Evolutionary conservation across 148 eudicot genomes (phyloP).

Genomic region (Chenopodium quinoa): DNA sequence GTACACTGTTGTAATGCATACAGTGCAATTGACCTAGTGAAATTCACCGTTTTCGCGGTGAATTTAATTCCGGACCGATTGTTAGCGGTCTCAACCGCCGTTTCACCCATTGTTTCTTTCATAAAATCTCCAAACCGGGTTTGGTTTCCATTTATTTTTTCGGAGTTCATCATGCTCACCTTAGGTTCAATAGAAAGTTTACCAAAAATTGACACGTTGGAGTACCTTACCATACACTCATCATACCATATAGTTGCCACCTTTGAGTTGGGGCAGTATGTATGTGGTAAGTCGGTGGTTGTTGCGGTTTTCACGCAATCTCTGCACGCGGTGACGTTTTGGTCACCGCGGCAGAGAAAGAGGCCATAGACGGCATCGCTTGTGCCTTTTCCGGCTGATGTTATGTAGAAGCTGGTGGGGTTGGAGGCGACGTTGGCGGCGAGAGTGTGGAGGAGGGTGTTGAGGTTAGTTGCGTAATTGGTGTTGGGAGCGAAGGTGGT

Average conservation of each 20-base stretch:
- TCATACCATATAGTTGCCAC: slow-evolving; percentile 34
- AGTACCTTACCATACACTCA: slow-evolving; percentile 41
- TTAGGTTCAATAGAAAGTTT: neutral
- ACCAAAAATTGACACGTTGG: slow-evolving; percentile 16
- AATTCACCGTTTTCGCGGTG: neutral
- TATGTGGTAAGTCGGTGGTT: slow-evolving; percentile 8
- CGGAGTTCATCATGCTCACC: neutral
- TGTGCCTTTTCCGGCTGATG: slow-evolving; percentile 27
- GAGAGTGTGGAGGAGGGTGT: slow-evolving; percentile 38
- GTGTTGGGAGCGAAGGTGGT: slow-evolving; percentile 12
- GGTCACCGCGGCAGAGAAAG: slow-evolving; percentile 42
- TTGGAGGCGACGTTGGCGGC: slow-evolving; percentile 27
- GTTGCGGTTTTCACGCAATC: slow-evolving; percentile 34
- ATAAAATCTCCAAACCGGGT: neutral
- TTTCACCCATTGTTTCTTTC: neutral
- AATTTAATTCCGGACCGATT: slow-evolving; percentile 12
- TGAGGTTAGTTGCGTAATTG: slow-evolving; percentile 30
- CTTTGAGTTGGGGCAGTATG: slow-evolving; percentile 22
- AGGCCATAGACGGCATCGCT: slow-evolving; percentile 25
- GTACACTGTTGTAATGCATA: slow-evolving; percentile 25
- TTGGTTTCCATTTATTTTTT: slow-evolving; percentile 12
- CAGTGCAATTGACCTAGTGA: neutral
- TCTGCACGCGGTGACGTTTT: slow-evolving; percentile 14
- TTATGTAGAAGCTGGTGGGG: slow-evolving; percentile 37
- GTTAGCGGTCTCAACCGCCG: slow-evolving; percentile 8